These are phyloP conservation scores for Leccinum fibrillosum DNA, from an alignment of 768 basidiomycete species.

Conservation along the genomic window DNA sequence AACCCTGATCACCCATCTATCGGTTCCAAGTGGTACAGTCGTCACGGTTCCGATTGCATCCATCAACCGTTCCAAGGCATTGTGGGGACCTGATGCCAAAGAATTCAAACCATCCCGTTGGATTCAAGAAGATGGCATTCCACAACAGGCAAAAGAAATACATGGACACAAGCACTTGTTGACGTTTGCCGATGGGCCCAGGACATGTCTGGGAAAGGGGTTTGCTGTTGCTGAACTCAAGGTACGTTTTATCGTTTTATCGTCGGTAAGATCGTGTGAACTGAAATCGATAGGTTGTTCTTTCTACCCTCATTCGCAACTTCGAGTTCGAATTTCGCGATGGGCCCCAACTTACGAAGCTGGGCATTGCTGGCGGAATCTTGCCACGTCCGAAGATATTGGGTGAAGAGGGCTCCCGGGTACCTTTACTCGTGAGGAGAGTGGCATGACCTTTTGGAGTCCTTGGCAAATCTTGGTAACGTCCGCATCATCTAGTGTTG, in stretches of 20 bases:
- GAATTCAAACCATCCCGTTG: slow-evolving; percentile 63
- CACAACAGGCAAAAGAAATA: slow-evolving; percentile 31
- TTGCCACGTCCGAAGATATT: slow-evolving; percentile 35
- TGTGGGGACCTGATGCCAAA: slow-evolving; percentile 62
- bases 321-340: slow-evolving; percentile 33
- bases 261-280: neutral
- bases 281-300: slow-evolving; percentile 2
- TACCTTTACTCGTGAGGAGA: slow-evolving; percentile 9
- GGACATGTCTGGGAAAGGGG: slow-evolving; percentile 26
- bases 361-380: slow-evolving; percentile 25
- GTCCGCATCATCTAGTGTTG: no score
- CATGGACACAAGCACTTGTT: slow-evolving; percentile 28
- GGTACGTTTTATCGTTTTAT: slow-evolving; percentile 4
- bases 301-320: slow-evolving; percentile 34
- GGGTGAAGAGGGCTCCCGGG: slow-evolving; percentile 11
- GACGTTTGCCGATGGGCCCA: slow-evolving; percentile 29
- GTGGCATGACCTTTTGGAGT: no score
- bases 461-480: no score
- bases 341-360: slow-evolving; percentile 34
- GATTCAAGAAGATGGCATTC: slow-evolving; percentile 37
- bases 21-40: slow-evolving; percentile 45
- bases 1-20: slow-evolving; percentile 34
- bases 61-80: slow-evolving; percentile 47
- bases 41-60: slow-evolving; percentile 43
- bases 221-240: slow-evolving; percentile 30